Percentiles rank a stretch among this genome's conserved stretches.
Conservation (phyloP, 805 yeast species). For the Ascoidea rubescens region DNA sequence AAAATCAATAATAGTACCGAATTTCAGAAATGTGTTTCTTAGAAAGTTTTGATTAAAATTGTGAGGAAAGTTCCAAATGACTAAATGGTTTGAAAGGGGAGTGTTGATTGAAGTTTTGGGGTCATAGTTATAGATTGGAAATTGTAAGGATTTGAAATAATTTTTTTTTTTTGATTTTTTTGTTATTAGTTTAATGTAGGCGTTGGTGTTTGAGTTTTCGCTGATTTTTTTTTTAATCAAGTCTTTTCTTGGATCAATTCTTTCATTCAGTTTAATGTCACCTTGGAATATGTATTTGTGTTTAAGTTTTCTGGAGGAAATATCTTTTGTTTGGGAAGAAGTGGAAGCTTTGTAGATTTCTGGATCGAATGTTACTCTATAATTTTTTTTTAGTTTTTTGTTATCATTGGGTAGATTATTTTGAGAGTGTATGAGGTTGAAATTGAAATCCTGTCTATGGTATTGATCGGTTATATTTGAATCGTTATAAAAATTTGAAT, state of each 20-base stretch:
- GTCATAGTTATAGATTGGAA: conserved; percentile 32
- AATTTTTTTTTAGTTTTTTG: conserved; percentile 14
- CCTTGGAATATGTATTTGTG: conserved; percentile 22
- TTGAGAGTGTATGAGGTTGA: not conserved
- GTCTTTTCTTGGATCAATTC: conserved; percentile 29
- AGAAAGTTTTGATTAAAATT: conserved; percentile 31
- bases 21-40: conserved; percentile 41
- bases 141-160: conserved; percentile 28
- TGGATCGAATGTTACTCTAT: conserved; percentile 38
- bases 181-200: conserved; percentile 13
- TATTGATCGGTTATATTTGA: not conserved
- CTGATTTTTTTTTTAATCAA: conserved; percentile 1
- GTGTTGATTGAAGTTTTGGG: conserved; percentile 54
- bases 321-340: no score
- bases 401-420: not conserved
- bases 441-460: not conserved
- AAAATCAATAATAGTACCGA: conserved; percentile 49
- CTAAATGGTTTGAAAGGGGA: conserved; percentile 55
- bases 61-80: conserved; percentile 53
- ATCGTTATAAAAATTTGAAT: not conserved
- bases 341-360: conserved; percentile 29
- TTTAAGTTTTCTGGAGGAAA: conserved; percentile 17
- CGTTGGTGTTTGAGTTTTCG: conserved; percentile 1
- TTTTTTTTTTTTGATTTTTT: conserved; percentile 24
- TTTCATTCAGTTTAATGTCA: conserved; percentile 13